Percentiles rank a stretch among this genome's conserved stretches.
Evolutionary conservation across 1,139 yeast species (phyloP).

Genomic region (Saccharomyces hybrid): DNA sequence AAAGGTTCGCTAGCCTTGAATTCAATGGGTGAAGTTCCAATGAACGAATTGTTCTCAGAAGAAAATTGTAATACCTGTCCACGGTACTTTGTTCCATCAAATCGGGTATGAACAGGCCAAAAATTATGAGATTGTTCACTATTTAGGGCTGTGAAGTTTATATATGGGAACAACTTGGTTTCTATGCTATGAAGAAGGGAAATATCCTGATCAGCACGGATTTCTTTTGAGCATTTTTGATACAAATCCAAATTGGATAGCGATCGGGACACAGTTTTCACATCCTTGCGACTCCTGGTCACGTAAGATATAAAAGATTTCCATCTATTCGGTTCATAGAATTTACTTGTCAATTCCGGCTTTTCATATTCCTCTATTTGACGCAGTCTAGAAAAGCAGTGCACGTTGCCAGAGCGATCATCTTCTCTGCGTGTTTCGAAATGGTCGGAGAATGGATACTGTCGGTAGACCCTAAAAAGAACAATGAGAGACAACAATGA

Average conservation of each 20-base stretch:
- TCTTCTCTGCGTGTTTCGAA: neutral
- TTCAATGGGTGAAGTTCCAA: neutral
- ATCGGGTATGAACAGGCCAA: neutral
- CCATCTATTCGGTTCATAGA: neutral
- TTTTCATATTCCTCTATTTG: neutral
- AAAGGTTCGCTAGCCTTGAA: neutral
- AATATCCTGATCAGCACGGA: neutral
- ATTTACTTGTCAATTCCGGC: neutral
- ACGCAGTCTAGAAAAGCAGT: neutral
- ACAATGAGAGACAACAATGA: neutral
- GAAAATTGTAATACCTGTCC: neutral
- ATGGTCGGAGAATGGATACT: neutral
- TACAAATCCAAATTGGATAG: neutral
- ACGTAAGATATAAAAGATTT: neutral
- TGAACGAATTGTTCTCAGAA: slow-evolving; percentile 9
- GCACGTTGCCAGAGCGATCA: neutral
- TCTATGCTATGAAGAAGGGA: neutral
- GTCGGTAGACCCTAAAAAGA: neutral
- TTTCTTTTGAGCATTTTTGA: neutral
- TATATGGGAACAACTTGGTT: neutral
- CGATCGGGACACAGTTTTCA: neutral
- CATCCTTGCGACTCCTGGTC: neutral
- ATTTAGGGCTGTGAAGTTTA: neutral
- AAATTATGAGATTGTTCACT: neutral
- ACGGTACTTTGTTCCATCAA: neutral